Conservation (phyloP, 2,329 filamentous ascomycete species). For the Ceratocystis papillata region DNA sequence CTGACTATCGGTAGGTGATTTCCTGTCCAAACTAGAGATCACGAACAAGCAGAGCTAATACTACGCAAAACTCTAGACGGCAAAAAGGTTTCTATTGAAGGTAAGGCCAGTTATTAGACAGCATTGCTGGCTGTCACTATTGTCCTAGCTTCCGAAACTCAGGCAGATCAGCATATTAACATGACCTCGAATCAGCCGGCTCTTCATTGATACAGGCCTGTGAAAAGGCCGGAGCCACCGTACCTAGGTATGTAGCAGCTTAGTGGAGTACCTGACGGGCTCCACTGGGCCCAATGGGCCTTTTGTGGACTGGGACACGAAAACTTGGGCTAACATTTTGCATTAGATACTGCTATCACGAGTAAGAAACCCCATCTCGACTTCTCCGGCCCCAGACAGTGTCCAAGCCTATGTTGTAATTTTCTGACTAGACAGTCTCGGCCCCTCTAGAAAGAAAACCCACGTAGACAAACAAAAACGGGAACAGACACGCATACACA, state of each 20-base stretch:
- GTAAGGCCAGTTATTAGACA: constrained; percentile 39
- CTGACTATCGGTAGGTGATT: constrained; percentile 68
- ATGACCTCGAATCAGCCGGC: constrained; percentile 52
- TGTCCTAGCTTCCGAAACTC: not conserved
- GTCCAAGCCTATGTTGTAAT: constrained; percentile 17
- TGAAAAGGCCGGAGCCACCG: constrained; percentile 85
- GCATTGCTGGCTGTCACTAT: not conserved
- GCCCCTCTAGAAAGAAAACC: too few relatives aligned
- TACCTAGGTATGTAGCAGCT: constrained; percentile 57
- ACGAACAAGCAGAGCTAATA: constrained; percentile 26
- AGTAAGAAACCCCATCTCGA: constrained; percentile 47
- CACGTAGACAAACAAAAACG: not conserved
- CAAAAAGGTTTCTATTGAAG: constrained; percentile 96
- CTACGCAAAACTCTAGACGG: constrained; percentile 52
- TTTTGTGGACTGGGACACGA: not conserved
- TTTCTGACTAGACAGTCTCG: too few relatives aligned
- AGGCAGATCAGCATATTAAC: constrained; percentile 23
- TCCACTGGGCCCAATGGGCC: constrained; percentile 13
- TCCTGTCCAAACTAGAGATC: constrained; percentile 28
- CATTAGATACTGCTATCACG: constrained; percentile 91
- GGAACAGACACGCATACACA: not conserved
- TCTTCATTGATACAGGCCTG: constrained; percentile 97
- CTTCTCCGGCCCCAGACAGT: constrained; percentile 27
- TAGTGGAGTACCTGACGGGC: not conserved
- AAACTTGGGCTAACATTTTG: constrained; percentile 17